phyloP scores from a whole-genome alignment of 345 rosid genomes.

The Viola odorata region DNA sequence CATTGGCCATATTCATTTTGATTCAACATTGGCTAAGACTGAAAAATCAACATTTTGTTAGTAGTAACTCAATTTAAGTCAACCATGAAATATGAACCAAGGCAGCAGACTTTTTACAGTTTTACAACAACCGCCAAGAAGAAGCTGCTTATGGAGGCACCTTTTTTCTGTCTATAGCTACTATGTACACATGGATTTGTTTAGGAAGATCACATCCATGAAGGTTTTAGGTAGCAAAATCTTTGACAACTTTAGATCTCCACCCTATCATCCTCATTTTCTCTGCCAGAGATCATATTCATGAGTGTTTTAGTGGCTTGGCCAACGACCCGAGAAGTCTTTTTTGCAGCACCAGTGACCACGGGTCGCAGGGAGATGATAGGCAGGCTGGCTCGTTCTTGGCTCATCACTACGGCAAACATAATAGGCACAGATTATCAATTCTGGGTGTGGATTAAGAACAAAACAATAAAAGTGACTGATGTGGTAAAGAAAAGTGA shows the following conservation, averaged over 20 bases:
- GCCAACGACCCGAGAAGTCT: constrained; percentile 73
- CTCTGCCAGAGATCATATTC: constrained; percentile 53
- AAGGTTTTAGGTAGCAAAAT: no score
- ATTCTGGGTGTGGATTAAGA: not conserved
- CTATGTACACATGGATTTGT: constrained; percentile 9
- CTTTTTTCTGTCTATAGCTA: not conserved
- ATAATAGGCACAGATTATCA: constrained; percentile 10
- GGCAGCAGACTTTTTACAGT: no score
- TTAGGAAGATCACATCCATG: no score
- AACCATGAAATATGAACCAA: no score
- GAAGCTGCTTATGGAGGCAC: no score
- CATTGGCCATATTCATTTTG: no score
- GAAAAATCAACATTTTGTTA: no score
- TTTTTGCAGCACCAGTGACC: constrained; percentile 72
- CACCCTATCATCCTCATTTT: constrained; percentile 33
- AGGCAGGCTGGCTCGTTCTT: constrained; percentile 86
- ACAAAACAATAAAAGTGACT: not conserved
- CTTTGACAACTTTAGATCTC: no score
- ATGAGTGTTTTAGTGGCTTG: constrained; percentile 67
- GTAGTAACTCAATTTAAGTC: no score
- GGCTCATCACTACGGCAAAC: constrained; percentile 63
- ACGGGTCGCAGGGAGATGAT: constrained; percentile 70
- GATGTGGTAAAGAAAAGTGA: not conserved
- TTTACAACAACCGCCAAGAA: no score
- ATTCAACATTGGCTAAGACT: no score